A percentile compares a stretch with the other conserved stretches of the same genome.
Conservation (phyloP, 2,329 filamentous ascomycete species). For the Zymoseptoria crescenta region DNA sequence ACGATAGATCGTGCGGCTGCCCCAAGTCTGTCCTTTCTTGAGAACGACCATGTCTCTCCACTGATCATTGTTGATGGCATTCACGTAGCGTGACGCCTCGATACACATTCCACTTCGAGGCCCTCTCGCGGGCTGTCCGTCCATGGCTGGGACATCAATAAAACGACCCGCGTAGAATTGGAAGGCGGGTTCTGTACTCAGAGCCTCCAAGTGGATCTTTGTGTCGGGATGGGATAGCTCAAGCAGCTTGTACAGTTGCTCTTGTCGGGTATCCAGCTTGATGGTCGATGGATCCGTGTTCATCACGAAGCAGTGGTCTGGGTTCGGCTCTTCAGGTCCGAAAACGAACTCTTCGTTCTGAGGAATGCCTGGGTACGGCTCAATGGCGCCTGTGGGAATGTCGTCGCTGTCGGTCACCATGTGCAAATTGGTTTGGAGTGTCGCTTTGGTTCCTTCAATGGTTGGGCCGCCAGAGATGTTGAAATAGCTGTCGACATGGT, state of each 20-base stretch:
- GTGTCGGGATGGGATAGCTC: constrained; percentile 65
- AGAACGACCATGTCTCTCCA: constrained; percentile 74
- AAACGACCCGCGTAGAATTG: constrained; percentile 92
- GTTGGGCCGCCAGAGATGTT: constrained; percentile 56
- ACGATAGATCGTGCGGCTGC: constrained; percentile 72
- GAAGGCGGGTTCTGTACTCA: constrained; percentile 90
- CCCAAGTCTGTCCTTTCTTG: constrained; percentile 78
- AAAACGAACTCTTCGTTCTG: constrained; percentile 64
- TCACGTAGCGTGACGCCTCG: constrained; percentile 85
- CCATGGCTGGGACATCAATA: constrained; percentile 65
- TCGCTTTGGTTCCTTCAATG: constrained; percentile 55
- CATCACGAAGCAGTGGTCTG: constrained; percentile 87
- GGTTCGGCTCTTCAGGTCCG: constrained; percentile 60
- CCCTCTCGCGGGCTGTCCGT: constrained; percentile 54
- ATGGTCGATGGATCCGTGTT: constrained; percentile 51
- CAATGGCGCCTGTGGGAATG: constrained; percentile 65
- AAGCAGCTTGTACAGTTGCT: constrained; percentile 59
- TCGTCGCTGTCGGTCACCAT: constrained; percentile 64
- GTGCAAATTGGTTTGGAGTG: constrained; percentile 54
- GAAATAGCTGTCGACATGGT: constrained; percentile 48
- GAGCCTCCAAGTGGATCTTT: constrained; percentile 73
- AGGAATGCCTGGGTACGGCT: constrained; percentile 56
- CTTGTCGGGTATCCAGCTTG: constrained; percentile 44
- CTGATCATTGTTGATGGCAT: constrained; percentile 72
- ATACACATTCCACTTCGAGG: constrained; percentile 76